phyloP scores from a whole-genome alignment of 306 rosid species.

The Cucurbita moschata region DNA sequence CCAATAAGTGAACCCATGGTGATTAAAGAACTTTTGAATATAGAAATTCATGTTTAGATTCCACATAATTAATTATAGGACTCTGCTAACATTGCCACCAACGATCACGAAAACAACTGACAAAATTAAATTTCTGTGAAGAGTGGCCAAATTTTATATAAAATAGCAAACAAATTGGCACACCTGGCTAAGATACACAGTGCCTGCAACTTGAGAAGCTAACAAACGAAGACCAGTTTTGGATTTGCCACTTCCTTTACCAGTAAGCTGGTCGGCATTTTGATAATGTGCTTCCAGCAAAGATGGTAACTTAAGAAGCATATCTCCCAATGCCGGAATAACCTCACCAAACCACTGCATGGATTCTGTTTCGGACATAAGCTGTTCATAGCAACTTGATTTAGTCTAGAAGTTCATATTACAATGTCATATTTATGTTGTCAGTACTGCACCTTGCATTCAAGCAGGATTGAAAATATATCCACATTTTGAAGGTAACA shows the following conservation, averaged over 20 bases:
- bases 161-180: not conserved
- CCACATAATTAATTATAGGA: not conserved
- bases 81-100: not conserved
- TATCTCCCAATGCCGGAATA: conserved; percentile 52
- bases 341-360: conserved; percentile 54
- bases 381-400: conserved; percentile 25
- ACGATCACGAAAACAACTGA: not conserved
- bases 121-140: not conserved
- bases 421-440: not conserved
- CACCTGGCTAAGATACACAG: conserved; percentile 74
- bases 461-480: not conserved
- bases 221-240: conserved; percentile 56
- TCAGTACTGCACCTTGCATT: not conserved
- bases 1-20: not conserved
- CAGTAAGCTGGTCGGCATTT: conserved; percentile 20
- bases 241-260: conserved; percentile 14
- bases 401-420: not conserved
- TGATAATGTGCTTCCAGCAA: conserved; percentile 64
- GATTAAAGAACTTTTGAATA: not conserved
- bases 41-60: not conserved
- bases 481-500: not conserved
- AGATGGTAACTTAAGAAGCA: conserved; percentile 62
- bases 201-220: conserved; percentile 53
- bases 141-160: not conserved
- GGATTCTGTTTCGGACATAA: conserved; percentile 44